These are phyloP conservation scores for Lasiosphaeria ovina DNA, from an alignment of 495 filamentous ascomycete species.

Conservation along the genomic window DNA sequence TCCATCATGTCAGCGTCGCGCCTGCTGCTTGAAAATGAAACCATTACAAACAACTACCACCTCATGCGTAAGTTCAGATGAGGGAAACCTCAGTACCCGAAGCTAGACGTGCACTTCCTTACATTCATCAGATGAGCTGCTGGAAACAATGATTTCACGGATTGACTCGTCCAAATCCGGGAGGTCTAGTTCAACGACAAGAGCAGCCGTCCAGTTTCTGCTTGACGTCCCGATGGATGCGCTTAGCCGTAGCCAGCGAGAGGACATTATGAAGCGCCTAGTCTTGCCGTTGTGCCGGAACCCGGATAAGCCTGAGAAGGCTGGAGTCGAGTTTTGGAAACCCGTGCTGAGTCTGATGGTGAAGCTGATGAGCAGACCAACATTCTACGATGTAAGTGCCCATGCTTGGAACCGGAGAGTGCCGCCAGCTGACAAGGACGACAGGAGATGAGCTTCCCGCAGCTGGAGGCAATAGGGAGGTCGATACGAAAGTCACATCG, in stretches of 20 bases:
- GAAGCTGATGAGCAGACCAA: conserved; percentile 48
- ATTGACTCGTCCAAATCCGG: conserved; percentile 20
- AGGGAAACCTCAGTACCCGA: too few relatives aligned
- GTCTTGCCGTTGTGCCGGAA: conserved; percentile 16
- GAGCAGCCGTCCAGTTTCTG: conserved; percentile 23
- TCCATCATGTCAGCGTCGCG: conserved; percentile 1
- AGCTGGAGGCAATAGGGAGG: conserved; percentile 26
- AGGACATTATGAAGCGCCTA: conserved; percentile 25
- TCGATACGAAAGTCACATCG: conserved; percentile 17
- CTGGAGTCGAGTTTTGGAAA: conserved; percentile 25
- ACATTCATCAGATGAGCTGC: conserved; percentile 13
- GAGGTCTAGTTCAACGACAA: conserved; percentile 12
- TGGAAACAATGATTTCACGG: conserved; percentile 16
- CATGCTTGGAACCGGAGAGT: background rate
- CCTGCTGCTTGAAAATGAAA: conserved; percentile 24
- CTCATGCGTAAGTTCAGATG: conserved; percentile 17
- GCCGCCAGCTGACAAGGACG: conserved; percentile 1
- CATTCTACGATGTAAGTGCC: conserved; percentile 45
- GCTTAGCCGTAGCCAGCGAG: conserved; percentile 23
- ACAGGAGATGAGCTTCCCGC: conserved; percentile 29
- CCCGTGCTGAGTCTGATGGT: conserved; percentile 43
- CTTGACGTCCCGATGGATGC: conserved; percentile 21
- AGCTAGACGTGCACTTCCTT: background rate
- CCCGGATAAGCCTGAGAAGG: conserved; percentile 12
- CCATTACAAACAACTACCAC: conserved; percentile 18